phyloP scores from a whole-genome alignment of 2,329 filamentous ascomycete species.

The Apiospora hydei region DNA sequence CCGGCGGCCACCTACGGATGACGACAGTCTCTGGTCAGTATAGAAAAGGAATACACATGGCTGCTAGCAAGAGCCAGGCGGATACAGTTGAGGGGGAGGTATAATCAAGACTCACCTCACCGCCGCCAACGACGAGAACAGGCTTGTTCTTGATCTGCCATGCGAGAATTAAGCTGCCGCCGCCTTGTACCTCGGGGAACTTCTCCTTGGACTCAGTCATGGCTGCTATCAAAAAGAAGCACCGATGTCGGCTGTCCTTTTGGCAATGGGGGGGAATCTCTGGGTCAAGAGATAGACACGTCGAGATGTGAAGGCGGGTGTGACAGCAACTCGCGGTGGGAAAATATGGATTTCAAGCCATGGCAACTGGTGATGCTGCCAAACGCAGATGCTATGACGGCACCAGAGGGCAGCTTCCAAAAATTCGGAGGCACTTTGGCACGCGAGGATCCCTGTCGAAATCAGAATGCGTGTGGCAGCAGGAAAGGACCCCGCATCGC shows the following conservation, averaged over 20 bases:
- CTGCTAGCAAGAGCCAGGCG: background rate
- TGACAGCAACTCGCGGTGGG: background rate
- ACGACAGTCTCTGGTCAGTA: constrained; percentile 26
- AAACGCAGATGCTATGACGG: background rate
- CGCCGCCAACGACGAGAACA: constrained; percentile 92
- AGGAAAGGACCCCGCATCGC: constrained; percentile 1
- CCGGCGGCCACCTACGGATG: constrained; percentile 83
- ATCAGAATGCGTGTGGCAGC: background rate
- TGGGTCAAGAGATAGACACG: background rate
- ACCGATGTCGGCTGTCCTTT: constrained; percentile 3
- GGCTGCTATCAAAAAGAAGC: background rate
- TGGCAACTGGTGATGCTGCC: constrained; percentile 3
- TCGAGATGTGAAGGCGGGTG: background rate
- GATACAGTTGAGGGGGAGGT: background rate
- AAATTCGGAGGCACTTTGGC: background rate
- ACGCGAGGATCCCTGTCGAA: constrained; percentile 20
- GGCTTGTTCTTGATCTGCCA: constrained; percentile 93
- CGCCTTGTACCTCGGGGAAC: constrained; percentile 85
- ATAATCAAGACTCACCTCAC: constrained; percentile 71
- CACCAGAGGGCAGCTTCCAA: background rate
- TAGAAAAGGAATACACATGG: background rate
- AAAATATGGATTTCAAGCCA: constrained; percentile 22
- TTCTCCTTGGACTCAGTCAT: constrained; percentile 41
- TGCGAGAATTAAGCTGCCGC: constrained; percentile 91
- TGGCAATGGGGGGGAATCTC: background rate